Conservation (phyloP, 1,284 basidiomycete species). For the Pseudozyma tsukubaensis region DNA sequence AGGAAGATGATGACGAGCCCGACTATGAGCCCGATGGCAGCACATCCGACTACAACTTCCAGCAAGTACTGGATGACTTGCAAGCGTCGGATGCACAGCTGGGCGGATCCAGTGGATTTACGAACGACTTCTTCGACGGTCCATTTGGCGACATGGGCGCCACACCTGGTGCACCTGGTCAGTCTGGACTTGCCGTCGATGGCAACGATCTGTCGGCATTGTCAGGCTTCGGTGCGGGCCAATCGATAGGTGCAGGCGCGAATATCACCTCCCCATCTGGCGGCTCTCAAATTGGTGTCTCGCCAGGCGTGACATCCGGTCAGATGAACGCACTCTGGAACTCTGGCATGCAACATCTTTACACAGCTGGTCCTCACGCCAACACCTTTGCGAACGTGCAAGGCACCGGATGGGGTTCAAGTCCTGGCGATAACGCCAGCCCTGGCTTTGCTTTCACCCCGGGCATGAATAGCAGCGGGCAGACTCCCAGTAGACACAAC, state of each 20-base stretch:
- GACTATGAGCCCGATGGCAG: constrained; percentile 27
- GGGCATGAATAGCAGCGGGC: not conserved
- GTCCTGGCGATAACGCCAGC: constrained; percentile 12
- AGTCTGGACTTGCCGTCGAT: constrained; percentile 9
- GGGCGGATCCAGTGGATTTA: constrained; percentile 3
- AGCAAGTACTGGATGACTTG: constrained; percentile 36
- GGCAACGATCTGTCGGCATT: constrained; percentile 35
- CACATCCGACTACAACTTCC: constrained; percentile 26
- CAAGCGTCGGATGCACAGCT: constrained; percentile 22
- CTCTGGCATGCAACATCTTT: constrained; percentile 15
- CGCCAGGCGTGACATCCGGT: constrained; percentile 14
- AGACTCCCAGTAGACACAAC: not conserved
- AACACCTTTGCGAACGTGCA: constrained; percentile 11
- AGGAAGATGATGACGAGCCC: constrained; percentile 43
- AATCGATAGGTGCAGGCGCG: constrained; percentile 1
- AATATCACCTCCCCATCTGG: not conserved
- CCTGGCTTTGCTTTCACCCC: constrained; percentile 8
- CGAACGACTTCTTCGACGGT: constrained; percentile 47
- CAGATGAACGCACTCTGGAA: constrained; percentile 33
- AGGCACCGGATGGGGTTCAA: constrained; percentile 18
- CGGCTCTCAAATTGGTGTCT: constrained; percentile 5
- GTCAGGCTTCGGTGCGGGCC: constrained; percentile 14
- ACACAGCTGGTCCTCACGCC: not conserved
- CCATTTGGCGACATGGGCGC: constrained; percentile 27
- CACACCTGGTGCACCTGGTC: constrained; percentile 16